A percentile compares a stretch with the other conserved stretches of the same genome.
phyloP scores from a whole-genome alignment of 140 eudicot genomes.

The Senecio squalidus region DNA sequence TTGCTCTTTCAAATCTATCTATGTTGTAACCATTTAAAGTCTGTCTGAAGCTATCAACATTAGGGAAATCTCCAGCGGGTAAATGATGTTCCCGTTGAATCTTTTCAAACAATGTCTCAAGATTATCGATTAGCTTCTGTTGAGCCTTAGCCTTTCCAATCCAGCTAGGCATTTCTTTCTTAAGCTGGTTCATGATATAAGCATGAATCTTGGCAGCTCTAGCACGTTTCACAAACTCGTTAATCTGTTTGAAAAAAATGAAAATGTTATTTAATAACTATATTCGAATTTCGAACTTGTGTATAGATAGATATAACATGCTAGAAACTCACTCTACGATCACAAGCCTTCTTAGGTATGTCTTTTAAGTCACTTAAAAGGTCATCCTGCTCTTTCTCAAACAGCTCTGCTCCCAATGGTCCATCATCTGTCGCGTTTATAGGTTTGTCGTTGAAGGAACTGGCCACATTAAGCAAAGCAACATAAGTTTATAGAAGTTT shows the following conservation, averaged over 20 bases:
- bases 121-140: conserved; percentile 67
- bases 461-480: conserved; percentile 13
- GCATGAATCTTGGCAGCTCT: conserved; percentile 96
- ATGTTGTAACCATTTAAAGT: conserved; percentile 62
- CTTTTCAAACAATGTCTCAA: conserved; percentile 63
- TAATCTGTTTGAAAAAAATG: conserved; percentile 21
- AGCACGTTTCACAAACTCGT: conserved; percentile 96
- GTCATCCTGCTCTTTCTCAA: too few species aligned
- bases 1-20: conserved; percentile 76
- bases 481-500: too few species aligned
- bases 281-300: not conserved
- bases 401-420: too few species aligned
- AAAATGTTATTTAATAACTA: not conserved
- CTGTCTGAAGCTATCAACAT: conserved; percentile 63
- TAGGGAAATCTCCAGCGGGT: conserved; percentile 84
- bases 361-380: conserved; percentile 74
- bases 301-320: not conserved
- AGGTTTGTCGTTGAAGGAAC: conserved; percentile 91
- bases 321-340: conserved; percentile 65
- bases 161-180: conserved; percentile 93
- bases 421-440: conserved; percentile 51
- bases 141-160: conserved; percentile 88
- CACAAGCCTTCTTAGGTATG: conserved; percentile 91
- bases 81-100: conserved; percentile 65
- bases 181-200: conserved; percentile 81